These are phyloP conservation scores for Tulasnella sp. DNA, from an alignment of 768 basidiomycete species.

Conservation along the genomic window DNA sequence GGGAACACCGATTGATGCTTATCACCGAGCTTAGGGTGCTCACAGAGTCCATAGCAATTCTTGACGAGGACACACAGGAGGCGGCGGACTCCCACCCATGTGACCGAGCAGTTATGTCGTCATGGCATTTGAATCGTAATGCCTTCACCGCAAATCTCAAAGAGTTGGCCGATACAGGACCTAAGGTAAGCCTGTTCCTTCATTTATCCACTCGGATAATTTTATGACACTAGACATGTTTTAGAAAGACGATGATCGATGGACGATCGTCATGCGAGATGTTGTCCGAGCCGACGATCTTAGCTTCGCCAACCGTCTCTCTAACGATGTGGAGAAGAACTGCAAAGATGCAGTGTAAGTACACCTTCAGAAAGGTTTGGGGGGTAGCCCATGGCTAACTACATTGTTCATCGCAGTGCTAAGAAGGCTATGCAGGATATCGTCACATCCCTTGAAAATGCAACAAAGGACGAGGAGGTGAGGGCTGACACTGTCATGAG, in stretches of 20 bases:
- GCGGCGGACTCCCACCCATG: neutral
- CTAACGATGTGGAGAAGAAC: neutral
- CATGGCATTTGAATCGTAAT: slow-evolving; percentile 3
- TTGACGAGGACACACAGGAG: neutral
- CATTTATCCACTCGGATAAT: neutral
- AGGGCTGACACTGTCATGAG: neutral
- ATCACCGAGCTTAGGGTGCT: neutral
- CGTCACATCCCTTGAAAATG: neutral
- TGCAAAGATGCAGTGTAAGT: neutral
- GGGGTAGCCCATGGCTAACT: no score
- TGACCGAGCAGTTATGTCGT: neutral
- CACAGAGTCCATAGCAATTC: neutral
- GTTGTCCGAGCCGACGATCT: neutral
- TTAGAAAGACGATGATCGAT: neutral
- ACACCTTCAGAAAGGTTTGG: neutral
- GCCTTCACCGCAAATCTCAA: neutral
- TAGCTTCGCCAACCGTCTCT: neutral
- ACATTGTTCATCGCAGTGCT: neutral
- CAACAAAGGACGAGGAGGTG: neutral
- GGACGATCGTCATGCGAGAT: neutral
- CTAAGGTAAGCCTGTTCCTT: neutral
- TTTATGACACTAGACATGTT: neutral
- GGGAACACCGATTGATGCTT: neutral
- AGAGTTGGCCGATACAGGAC: neutral
- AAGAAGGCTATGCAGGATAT: neutral